phyloP scores from a whole-genome alignment of 176 grass and related monocot genomes.

The Carex parvula region DNA sequence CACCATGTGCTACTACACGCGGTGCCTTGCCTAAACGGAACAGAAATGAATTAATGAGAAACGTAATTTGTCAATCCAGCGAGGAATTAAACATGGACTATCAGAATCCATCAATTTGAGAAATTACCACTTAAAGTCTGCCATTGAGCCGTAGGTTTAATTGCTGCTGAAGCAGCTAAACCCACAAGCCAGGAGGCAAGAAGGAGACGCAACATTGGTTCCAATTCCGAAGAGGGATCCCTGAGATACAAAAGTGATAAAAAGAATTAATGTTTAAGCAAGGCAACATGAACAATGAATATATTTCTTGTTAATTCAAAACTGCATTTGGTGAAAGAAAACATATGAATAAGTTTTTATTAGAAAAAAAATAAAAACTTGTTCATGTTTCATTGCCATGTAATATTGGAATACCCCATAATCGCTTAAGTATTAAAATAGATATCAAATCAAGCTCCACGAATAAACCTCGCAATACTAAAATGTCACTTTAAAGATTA shows the following conservation, averaged over 20 bases:
- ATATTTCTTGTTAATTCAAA: neutral
- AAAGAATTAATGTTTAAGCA: neutral
- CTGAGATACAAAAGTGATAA: neutral
- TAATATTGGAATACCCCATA: neutral
- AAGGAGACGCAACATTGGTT: slow-evolving; percentile 22
- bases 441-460: neutral
- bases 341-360: neutral
- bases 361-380: neutral
- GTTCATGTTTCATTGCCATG: neutral
- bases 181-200: slow-evolving; percentile 48
- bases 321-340: neutral
- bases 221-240: slow-evolving; percentile 3
- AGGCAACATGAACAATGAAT: neutral
- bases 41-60: slow-evolving; percentile 5
- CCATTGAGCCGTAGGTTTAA: slow-evolving; percentile 48
- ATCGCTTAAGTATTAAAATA: neutral
- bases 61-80: slow-evolving; percentile 10
- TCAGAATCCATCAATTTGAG: slow-evolving; percentile 7
- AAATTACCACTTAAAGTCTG: slow-evolving; percentile 58
- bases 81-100: neutral
- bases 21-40: slow-evolving; percentile 48
- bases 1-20: slow-evolving; percentile 60
- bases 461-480: neutral
- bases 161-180: slow-evolving; percentile 40
- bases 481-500: neutral